Conservation (phyloP, 495 filamentous ascomycete species). For the Penicillium coffeae region DNA sequence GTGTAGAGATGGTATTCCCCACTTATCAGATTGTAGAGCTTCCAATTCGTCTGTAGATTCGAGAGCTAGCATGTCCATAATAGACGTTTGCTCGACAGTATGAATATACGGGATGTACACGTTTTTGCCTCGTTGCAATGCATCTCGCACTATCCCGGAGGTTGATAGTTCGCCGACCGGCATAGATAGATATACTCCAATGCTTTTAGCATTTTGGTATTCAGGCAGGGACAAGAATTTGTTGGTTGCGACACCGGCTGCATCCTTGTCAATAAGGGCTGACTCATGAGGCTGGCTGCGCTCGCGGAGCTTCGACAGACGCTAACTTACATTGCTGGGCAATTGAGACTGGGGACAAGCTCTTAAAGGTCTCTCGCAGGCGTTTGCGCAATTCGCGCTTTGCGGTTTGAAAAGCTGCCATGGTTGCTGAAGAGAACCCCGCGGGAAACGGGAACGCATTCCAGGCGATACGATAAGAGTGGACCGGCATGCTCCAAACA, state of each 20-base stretch:
- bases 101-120: conserved; percentile 92
- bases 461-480: conserved; percentile 23
- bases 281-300: background rate
- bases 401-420: conserved; percentile 54
- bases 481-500: conserved; percentile 13
- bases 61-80: conserved; percentile 94
- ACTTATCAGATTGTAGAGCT: conserved; percentile 68
- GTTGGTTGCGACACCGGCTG: conserved; percentile 57
- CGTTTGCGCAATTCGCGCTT: conserved; percentile 70
- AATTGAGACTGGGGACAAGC: conserved; percentile 54
- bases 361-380: conserved; percentile 61
- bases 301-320: background rate
- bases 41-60: conserved; percentile 70
- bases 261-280: background rate
- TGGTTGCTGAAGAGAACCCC: conserved; percentile 6
- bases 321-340: conserved; percentile 59
- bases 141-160: conserved; percentile 72
- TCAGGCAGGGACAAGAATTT: conserved; percentile 57
- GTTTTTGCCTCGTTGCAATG: conserved; percentile 68
- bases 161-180: conserved; percentile 79
- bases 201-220: conserved; percentile 65
- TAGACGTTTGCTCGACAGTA: conserved; percentile 51
- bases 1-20: conserved; percentile 86
- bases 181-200: conserved; percentile 94
- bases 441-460: conserved; percentile 14